phyloP scores from a whole-genome alignment of 352 stramenopile genomes.

The Blastocystis sp. region DNA sequence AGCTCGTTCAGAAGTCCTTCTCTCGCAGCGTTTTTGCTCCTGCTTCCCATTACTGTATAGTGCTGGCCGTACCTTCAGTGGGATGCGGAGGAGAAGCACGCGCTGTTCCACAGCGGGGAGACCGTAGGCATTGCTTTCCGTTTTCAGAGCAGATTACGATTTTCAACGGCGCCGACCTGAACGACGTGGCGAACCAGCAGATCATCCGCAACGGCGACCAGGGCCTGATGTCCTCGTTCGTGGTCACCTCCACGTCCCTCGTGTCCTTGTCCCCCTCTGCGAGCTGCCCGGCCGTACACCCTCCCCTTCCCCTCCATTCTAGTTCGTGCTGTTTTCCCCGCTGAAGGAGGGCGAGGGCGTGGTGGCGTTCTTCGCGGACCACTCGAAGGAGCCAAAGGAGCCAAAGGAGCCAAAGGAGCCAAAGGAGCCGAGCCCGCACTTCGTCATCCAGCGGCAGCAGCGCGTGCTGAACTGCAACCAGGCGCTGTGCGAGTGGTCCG shows the following conservation, averaged over 20 bases:
- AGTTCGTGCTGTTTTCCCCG: slow-evolving; percentile 27
- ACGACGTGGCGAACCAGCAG: neutral
- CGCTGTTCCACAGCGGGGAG: slow-evolving; percentile 32
- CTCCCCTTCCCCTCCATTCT: neutral
- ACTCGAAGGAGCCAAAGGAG: neutral
- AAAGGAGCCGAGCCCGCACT: neutral
- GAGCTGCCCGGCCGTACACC: neutral
- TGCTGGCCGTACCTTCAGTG: slow-evolving; percentile 48
- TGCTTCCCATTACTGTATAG: neutral
- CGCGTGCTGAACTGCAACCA: slow-evolving; percentile 44
- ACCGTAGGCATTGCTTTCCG: neutral
- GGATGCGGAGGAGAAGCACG: slow-evolving; percentile 8
- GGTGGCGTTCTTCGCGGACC: slow-evolving; percentile 4
- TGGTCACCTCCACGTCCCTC: neutral
- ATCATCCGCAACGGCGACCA: neutral
- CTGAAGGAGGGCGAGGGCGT: neutral
- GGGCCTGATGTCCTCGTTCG: neutral
- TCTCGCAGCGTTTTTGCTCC: slow-evolving; percentile 21
- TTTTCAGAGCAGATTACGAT: slow-evolving; percentile 1
- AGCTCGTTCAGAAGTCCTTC: slow-evolving; percentile 24
- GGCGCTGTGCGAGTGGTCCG: slow-evolving; percentile 11
- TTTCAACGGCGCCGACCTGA: slow-evolving; percentile 28
- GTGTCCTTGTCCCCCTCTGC: slow-evolving; percentile 33
- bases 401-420: no score
- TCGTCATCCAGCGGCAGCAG: neutral